Evolutionary conservation across 768 basidiomycete species (phyloP).

Genomic region (Lepiota brunneoincarnata): DNA sequence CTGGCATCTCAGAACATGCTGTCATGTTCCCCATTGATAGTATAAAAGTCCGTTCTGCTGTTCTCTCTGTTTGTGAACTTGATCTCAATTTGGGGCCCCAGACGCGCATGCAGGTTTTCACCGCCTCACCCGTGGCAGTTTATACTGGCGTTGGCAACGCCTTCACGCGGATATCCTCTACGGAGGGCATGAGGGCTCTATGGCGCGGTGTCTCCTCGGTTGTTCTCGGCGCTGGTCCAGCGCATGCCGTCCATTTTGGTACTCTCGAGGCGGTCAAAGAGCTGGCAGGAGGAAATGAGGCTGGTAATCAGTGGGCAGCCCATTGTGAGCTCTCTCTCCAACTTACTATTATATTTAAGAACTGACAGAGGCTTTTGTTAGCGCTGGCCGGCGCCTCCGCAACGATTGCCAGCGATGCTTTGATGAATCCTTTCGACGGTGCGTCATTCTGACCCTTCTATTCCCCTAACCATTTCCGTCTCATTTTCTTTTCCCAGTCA

Average conservation of each 20-base stretch:
- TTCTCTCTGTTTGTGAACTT: background rate
- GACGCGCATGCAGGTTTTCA: conserved; percentile 99
- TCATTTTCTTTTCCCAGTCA: conserved; percentile 58
- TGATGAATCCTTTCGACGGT: conserved; percentile 99
- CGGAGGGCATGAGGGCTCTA: conserved; percentile 86
- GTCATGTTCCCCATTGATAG: conserved; percentile 99
- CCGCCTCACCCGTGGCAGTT: conserved; percentile 78
- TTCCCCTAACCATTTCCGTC: conserved; percentile 13
- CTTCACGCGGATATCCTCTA: conserved; percentile 88
- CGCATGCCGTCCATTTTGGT: conserved; percentile 97
- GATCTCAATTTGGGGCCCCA: conserved; percentile 28
- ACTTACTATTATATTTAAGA: conserved; percentile 10
- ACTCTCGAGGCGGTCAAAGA: conserved; percentile 95
- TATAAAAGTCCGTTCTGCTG: conserved; percentile 73
- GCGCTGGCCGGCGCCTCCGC: conserved; percentile 93
- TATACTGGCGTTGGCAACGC: conserved; percentile 92
- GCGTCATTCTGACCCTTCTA: conserved; percentile 24
- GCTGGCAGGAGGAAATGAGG: conserved; percentile 80
- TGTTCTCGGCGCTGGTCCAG: conserved; percentile 94
- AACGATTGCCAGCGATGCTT: conserved; percentile 91
- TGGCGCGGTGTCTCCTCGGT: conserved; percentile 98
- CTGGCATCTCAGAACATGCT: conserved; percentile 98
- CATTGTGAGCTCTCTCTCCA: conserved; percentile 62
- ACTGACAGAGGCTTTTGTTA: conserved; percentile 23
- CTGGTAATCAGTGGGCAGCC: conserved; percentile 79